Evolutionary conservation across 768 basidiomycete species (phyloP), one percentile per base, ranked within the genome.

Genomic region (Termitomyces eurrhizus): DNA sequence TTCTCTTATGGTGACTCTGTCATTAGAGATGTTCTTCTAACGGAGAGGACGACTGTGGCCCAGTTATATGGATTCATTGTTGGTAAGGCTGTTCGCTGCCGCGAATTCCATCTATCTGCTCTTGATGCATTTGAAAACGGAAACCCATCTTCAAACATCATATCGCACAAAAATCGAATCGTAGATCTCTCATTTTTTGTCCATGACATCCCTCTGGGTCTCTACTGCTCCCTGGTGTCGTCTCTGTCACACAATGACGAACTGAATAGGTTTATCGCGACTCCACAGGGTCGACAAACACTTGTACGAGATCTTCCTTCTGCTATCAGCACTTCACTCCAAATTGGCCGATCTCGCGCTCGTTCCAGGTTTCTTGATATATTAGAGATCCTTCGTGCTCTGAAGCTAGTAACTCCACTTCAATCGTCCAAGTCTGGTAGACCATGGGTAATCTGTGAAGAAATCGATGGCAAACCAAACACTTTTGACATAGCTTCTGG

Each of bases 61-160:
- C 91, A 93, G 64, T 64, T 84, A 33, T 90, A 90, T 68, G 93
- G 92, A 14, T 92, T 83, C 71, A 80, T 89, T 48, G 76, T 83
- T 14, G 92, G 88, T 14, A 86, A 85, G 66, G 79, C 81, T 35
- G 74, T 85, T 1, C 81, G 93, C 48, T 82, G 84, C 18, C 82
- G 85, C 32, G 78, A 83, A 60, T 73, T 92, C 1, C 90, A 93
- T 67, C 72, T 88, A 29, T 76, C 78, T 50, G 77, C 78, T 29
- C 74, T 88, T 36, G 69, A 73, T 26, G 74, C 78, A 6, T 75
- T 92, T 54, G 79, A 83, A 62, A 68, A 67, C 11, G 58, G 60
- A 1, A 61, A 70, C 29, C 57, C 73, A 13, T 81, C 81, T 16
- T 60, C 74, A 2, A 72, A 78, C 55, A 73, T 90, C 50, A 74